Percentiles rank a stretch among this genome's conserved stretches.
Evolutionary conservation across 345 rosid genomes (phyloP).

Genomic region (Salix suchowensis): DNA sequence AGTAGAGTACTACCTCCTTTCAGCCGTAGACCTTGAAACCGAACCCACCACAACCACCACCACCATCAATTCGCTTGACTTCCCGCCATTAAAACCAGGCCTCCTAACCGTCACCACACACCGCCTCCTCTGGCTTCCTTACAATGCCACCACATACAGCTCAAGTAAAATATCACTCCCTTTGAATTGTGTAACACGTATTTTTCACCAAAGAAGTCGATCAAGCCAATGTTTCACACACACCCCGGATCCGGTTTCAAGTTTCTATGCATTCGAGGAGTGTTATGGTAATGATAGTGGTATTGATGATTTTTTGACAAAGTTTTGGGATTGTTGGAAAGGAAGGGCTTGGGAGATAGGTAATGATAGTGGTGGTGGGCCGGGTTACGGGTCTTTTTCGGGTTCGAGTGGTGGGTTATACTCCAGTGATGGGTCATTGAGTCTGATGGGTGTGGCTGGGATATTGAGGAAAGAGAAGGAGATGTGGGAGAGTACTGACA

Average conservation of each 20-base stretch:
- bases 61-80: conserved; percentile 19
- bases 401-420: conserved; percentile 48
- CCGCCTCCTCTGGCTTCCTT: conserved; percentile 83
- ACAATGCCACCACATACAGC: conserved; percentile 30
- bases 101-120: conserved; percentile 72
- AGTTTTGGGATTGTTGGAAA: conserved; percentile 80
- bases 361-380: conserved; percentile 4
- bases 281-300: conserved; percentile 43
- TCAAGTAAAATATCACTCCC: conserved; percentile 37
- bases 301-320: conserved; percentile 63
- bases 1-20: conserved; percentile 70
- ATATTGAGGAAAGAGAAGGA: conserved; percentile 91
- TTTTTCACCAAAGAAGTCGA: conserved; percentile 62
- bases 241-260: conserved; percentile 83
- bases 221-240: conserved; percentile 71
- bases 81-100: conserved; percentile 51
- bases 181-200: conserved; percentile 44
- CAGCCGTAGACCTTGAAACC: conserved; percentile 70
- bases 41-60: conserved; percentile 25
- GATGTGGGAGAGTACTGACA: conserved; percentile 89
- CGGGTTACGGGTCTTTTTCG: conserved; percentile 11
- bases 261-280: conserved; percentile 40
- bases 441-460: conserved; percentile 96
- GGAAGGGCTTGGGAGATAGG: conserved; percentile 69
- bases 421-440: conserved; percentile 69